Evolutionary conservation across 306 rosid species (phyloP), one percentile per base, ranked within the genome.

Genomic region (Prunus dulcis): DNA sequence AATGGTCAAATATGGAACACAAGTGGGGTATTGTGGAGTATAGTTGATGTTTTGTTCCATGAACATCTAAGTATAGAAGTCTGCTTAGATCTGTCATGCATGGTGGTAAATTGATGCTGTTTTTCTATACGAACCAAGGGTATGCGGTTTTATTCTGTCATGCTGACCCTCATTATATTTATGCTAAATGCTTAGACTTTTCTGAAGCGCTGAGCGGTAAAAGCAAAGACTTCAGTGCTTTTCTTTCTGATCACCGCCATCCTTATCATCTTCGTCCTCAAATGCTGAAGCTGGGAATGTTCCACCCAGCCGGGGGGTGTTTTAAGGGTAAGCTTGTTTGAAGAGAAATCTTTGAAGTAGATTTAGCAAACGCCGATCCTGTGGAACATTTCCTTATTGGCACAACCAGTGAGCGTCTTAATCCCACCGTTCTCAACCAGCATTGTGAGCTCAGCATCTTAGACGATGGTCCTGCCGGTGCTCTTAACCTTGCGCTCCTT

Each of bases 401-500:
- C 62, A 53, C 74, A 52, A 71, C 74, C 47, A 12, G 28, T 30
- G 50, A 71, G 47, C 43, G 32, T 30, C 64, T 10, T 70, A 23
- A 70, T 70, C 63, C 46, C 2, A 12, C 63, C 28, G 53, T n/a
- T 71, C 75, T 71, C 75, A 2, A 53, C n/a, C 1, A 71, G 23
- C 64, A 71, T 70, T 5, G 50, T 53, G 28, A 71, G 64, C 75
- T 53, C 64, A 53, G 74, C 47, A 11, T 20, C 46, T 1, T 51
- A 70, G 23, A 28, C 13, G 11, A 69, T 27, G 34, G 27, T 50
- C 27, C 30, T 17, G 62, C 25, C 49, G 7, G 12, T 70, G 27
- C 6, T 53, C 63, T 19, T 52, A 14, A 69, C 10, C 22, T 15
- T 19, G 19, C 12, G 73, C 60, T 69, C 73, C 14, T 15, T 46